Evolutionary conservation across 805 yeast species (phyloP).

Genomic region (Candida ortonii): DNA sequence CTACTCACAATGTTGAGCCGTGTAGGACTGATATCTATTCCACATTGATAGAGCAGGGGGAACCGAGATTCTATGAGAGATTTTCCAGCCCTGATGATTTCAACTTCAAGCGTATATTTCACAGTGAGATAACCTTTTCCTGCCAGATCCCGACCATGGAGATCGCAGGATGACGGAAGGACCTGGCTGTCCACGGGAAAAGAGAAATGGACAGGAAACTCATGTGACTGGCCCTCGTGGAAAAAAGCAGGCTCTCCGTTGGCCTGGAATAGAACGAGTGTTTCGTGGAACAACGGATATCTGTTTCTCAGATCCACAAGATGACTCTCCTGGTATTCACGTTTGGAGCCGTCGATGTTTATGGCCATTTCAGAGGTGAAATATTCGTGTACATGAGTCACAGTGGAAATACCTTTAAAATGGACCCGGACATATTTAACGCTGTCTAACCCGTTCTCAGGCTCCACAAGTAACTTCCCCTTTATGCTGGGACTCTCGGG

Average conservation of each 20-base stretch:
- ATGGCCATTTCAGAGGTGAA: slow-evolving; percentile 8
- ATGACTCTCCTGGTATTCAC: slow-evolving; percentile 5
- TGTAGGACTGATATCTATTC: slow-evolving; percentile 10
- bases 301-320: slow-evolving; percentile 6
- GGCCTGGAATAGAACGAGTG: slow-evolving; percentile 1
- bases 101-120: slow-evolving; percentile 16
- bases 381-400: slow-evolving; percentile 8
- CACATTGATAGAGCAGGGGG: slow-evolving; percentile 15
- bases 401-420: slow-evolving; percentile 13
- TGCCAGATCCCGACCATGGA: slow-evolving; percentile 12
- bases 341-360: slow-evolving; percentile 16
- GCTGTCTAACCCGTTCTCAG: slow-evolving; percentile 6
- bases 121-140: slow-evolving; percentile 13
- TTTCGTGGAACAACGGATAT: slow-evolving; percentile 13
- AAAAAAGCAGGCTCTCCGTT: slow-evolving; percentile 2
- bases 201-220: slow-evolving; percentile 11
- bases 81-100: slow-evolving; percentile 2
- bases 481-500: slow-evolving; percentile 13
- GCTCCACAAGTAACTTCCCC: slow-evolving; percentile 12
- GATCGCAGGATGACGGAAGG: slow-evolving; percentile 17
- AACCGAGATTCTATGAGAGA: slow-evolving; percentile 8
- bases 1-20: slow-evolving; percentile 5
- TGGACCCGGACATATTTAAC: slow-evolving; percentile 10
- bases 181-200: slow-evolving; percentile 16
- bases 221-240: slow-evolving; percentile 3